Evolutionary conservation across 106 monocot species (phyloP).

Genomic region (Hemerocallis citrina): DNA sequence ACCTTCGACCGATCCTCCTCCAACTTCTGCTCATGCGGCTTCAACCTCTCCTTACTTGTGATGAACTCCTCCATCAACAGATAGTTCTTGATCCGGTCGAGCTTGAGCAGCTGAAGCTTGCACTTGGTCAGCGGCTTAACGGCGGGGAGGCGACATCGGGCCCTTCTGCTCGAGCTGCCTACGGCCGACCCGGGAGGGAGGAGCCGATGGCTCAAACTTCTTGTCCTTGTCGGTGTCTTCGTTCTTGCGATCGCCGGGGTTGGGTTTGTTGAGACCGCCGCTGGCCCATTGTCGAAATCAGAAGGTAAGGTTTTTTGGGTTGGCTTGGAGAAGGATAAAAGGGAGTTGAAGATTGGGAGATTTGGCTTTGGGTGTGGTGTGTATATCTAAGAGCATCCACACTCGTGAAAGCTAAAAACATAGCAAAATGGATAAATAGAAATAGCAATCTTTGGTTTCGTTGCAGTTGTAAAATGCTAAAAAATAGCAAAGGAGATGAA

Average conservation of each 20-base stretch:
- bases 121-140: constrained; percentile 72
- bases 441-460: no score
- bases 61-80: constrained; percentile 85
- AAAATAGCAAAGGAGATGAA: no score
- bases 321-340: neutral
- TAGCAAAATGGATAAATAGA: no score
- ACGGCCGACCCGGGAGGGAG: constrained; percentile 67
- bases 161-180: constrained; percentile 83
- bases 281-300: constrained; percentile 21
- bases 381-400: no score
- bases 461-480: no score
- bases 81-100: constrained; percentile 80
- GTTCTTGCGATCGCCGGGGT: constrained; percentile 37
- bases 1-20: no score
- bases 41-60: no score
- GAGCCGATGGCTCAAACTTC: constrained; percentile 74
- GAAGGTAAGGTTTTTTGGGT: neutral
- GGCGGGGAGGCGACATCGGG: constrained; percentile 61
- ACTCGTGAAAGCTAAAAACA: no score
- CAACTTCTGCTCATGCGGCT: no score
- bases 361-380: no score
- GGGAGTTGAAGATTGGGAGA: no score
- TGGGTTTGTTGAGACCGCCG: constrained; percentile 27
- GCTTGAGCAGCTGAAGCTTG: constrained; percentile 61
- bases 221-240: constrained; percentile 46